These are phyloP conservation scores for Gossypium rotundifolium DNA, from an alignment of 345 rosid genomes.

Conservation along the genomic window DNA sequence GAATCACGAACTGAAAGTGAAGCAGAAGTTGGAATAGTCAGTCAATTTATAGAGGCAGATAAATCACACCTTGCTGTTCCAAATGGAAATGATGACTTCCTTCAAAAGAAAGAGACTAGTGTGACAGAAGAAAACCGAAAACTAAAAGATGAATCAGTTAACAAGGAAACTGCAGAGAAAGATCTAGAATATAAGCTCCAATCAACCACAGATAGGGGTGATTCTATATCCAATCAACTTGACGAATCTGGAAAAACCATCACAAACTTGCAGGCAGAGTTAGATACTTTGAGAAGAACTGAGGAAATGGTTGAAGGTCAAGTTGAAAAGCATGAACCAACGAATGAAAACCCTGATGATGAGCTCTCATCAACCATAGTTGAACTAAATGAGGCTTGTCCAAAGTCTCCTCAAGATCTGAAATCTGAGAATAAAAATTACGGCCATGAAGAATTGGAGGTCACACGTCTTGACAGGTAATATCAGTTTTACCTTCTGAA, in stretches of 20 bases:
- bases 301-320: slow-evolving; percentile 30
- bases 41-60: slow-evolving; percentile 37
- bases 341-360: slow-evolving; percentile 32
- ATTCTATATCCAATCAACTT: slow-evolving; percentile 26
- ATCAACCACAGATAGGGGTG: slow-evolving; percentile 24
- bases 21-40: slow-evolving; percentile 38
- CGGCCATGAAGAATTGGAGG: slow-evolving; percentile 45
- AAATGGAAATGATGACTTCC: slow-evolving; percentile 8
- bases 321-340: slow-evolving; percentile 30
- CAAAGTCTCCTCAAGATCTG: slow-evolving; percentile 32
- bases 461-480: slow-evolving; percentile 53
- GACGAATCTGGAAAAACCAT: slow-evolving; percentile 37
- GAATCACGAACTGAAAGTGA: slow-evolving; percentile 60
- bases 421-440: slow-evolving; percentile 36
- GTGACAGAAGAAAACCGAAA: slow-evolving; percentile 32
- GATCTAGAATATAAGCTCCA: slow-evolving; percentile 24
- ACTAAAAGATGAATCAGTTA: slow-evolving; percentile 18
- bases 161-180: slow-evolving; percentile 25
- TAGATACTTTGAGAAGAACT: slow-evolving; percentile 28
- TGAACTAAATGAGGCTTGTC: slow-evolving; percentile 32
- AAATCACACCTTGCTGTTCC: slow-evolving; percentile 18
- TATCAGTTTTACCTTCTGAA: neutral
- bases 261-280: slow-evolving; percentile 31
- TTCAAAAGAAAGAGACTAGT: slow-evolving; percentile 24
- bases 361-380: slow-evolving; percentile 28